phyloP scores from a whole-genome alignment of 768 basidiomycete species.

The Macrolepiota fuliginosa region DNA sequence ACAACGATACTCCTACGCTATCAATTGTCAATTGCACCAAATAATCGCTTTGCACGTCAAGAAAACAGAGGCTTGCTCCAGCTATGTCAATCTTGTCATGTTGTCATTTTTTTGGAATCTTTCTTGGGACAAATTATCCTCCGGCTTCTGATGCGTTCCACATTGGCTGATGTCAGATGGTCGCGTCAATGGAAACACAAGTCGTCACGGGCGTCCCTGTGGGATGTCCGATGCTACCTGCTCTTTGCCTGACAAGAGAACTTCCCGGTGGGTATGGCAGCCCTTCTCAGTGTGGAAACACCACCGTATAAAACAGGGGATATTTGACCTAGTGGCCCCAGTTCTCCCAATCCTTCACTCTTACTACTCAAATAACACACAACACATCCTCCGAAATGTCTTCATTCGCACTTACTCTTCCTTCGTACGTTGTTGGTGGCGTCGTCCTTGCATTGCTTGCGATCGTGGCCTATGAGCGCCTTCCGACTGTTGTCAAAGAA shows the following conservation, averaged over 20 bases:
- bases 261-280: not conserved
- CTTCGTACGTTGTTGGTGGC: constrained; percentile 5
- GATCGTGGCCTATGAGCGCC: not conserved
- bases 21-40: not conserved
- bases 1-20: not conserved
- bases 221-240: not conserved
- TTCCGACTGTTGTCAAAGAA: constrained; percentile 5
- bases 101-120: not conserved
- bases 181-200: not conserved
- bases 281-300: not conserved
- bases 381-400: not conserved
- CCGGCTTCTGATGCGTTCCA: not conserved
- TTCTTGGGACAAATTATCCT: not conserved
- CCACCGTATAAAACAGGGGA: not conserved
- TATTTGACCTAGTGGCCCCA: not conserved
- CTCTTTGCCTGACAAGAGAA: not conserved
- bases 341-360: too few relatives aligned
- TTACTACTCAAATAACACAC: not conserved
- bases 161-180: not conserved
- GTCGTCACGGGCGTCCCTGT: not conserved
- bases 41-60: not conserved
- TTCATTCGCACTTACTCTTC: not conserved
- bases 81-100: not conserved
- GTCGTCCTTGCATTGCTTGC: constrained; percentile 2
- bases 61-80: not conserved